phyloP scores from a whole-genome alignment of 441 rosid species.

The Sinapis alba region DNA sequence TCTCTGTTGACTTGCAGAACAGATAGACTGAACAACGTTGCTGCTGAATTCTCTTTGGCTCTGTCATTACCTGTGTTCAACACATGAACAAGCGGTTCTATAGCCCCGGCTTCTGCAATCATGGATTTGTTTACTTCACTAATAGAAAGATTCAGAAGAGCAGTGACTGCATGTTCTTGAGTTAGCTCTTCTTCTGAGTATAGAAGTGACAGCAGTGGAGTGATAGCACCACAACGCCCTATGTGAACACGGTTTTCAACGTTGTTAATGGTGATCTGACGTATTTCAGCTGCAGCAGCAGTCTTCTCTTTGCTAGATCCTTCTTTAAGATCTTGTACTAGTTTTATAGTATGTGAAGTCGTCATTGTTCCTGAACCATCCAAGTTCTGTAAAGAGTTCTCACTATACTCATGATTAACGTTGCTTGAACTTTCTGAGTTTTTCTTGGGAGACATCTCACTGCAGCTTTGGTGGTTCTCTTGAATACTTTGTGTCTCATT shows the following conservation, averaged over 20 bases:
- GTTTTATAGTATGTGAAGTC: conserved; percentile 51
- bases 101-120: conserved; percentile 74
- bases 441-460: conserved; percentile 40
- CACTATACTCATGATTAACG: conserved; percentile 33
- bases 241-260: conserved; percentile 69
- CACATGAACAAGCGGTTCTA: conserved; percentile 83
- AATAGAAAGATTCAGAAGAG: conserved; percentile 84
- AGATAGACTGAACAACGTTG: conserved; percentile 80
- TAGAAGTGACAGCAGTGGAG: conserved; percentile 67
- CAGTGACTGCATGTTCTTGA: conserved; percentile 92
- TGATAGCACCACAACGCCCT: conserved; percentile 68
- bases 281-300: conserved; percentile 78
- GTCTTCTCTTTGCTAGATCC: conserved; percentile 60
- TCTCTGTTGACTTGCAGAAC: conserved; percentile 75
- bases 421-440: conserved; percentile 44
- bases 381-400: no score
- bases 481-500: conserved; percentile 38
- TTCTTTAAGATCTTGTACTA: conserved; percentile 73
- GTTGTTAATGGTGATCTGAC: conserved; percentile 72
- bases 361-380: conserved; percentile 45
- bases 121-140: conserved; percentile 70
- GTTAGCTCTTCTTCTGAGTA: conserved; percentile 66
- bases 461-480: conserved; percentile 43
- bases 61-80: conserved; percentile 74
- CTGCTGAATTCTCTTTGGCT: conserved; percentile 92